A percentile compares a stretch with the other conserved stretches of the same genome.
Conservation (phyloP, 768 basidiomycete species). For the Leccinum fibrillosum region DNA sequence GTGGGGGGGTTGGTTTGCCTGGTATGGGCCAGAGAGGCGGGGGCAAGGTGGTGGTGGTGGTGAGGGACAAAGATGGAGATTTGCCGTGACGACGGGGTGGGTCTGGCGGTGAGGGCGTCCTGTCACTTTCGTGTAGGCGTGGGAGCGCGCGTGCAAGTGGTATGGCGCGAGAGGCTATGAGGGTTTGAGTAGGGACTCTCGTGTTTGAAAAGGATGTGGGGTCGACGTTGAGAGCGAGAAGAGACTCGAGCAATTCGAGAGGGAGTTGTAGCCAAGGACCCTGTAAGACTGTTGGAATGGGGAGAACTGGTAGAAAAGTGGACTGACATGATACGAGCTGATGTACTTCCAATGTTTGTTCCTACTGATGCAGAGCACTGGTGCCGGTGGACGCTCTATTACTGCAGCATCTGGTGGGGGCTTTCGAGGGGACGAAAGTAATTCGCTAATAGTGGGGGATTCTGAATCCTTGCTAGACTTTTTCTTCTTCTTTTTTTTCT, state of each 20-base stretch:
- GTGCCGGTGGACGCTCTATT: constrained; percentile 46
- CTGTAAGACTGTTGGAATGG: constrained; percentile 36
- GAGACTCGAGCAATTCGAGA: constrained; percentile 78
- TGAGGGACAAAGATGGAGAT: constrained; percentile 27
- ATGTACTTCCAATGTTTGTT: constrained; percentile 96
- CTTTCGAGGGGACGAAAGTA: constrained; percentile 22
- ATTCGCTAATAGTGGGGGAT: constrained; percentile 20
- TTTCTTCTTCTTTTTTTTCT: constrained; percentile 73
- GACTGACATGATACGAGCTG: constrained; percentile 82
- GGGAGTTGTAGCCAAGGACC: constrained; percentile 92
- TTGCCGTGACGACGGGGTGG: constrained; percentile 38
- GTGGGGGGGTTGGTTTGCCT: constrained; percentile 74
- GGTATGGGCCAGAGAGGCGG: constrained; percentile 54
- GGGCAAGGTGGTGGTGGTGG: constrained; percentile 28
- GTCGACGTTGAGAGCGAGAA: constrained; percentile 75
- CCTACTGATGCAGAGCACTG: constrained; percentile 81
- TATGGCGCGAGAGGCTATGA: constrained; percentile 28
- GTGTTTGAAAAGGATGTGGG: constrained; percentile 55
- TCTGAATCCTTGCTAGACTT: constrained; percentile 35
- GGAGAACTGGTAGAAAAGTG: not conserved
- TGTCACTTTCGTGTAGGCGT: constrained; percentile 38
- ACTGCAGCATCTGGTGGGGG: constrained; percentile 33
- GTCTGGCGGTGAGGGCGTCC: constrained; percentile 40
- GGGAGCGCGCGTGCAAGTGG: constrained; percentile 19
- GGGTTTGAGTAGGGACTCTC: constrained; percentile 40